Evolutionary conservation across 176 grass and related monocot species (phyloP).

Genomic region (Musa itinerans): DNA sequence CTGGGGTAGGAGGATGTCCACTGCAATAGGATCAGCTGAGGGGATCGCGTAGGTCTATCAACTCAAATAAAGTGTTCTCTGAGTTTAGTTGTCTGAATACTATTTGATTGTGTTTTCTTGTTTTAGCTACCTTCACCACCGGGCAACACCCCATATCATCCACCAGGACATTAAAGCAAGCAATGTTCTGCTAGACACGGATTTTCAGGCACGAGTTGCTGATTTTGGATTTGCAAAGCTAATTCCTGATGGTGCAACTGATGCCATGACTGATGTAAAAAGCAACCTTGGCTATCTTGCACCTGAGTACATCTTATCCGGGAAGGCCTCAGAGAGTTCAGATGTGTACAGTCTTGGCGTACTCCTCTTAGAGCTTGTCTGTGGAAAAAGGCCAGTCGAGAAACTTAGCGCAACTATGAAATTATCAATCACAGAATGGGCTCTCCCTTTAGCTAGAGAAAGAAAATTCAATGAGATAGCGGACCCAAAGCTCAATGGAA

Average conservation of each 20-base stretch:
- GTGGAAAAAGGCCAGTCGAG: background rate
- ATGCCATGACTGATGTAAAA: background rate
- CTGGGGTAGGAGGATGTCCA: conserved; percentile 10
- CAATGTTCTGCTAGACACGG: conserved; percentile 3
- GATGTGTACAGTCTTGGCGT: background rate
- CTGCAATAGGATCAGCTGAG: conserved; percentile 4
- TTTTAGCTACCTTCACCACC: conserved; percentile 6
- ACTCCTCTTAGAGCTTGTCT: conserved; percentile 4
- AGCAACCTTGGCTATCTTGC: background rate
- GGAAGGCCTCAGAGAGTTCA: background rate
- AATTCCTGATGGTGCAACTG: conserved; percentile 2
- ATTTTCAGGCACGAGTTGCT: background rate
- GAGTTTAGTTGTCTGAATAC: background rate
- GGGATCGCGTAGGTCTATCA: conserved; percentile 2
- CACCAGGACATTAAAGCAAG: conserved; percentile 8
- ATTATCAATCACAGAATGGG: background rate
- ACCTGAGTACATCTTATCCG: background rate
- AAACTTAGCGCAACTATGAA: background rate
- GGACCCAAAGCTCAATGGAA: background rate
- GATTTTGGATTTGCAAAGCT: conserved; percentile 6
- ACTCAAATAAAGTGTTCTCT: background rate
- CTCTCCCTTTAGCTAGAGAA: background rate
- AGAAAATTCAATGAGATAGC: background rate
- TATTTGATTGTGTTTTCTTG: background rate
- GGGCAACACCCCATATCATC: background rate